These are phyloP conservation scores for Jaapia argillacea DNA, from an alignment of 768 basidiomycete species.

Conservation along the genomic window DNA sequence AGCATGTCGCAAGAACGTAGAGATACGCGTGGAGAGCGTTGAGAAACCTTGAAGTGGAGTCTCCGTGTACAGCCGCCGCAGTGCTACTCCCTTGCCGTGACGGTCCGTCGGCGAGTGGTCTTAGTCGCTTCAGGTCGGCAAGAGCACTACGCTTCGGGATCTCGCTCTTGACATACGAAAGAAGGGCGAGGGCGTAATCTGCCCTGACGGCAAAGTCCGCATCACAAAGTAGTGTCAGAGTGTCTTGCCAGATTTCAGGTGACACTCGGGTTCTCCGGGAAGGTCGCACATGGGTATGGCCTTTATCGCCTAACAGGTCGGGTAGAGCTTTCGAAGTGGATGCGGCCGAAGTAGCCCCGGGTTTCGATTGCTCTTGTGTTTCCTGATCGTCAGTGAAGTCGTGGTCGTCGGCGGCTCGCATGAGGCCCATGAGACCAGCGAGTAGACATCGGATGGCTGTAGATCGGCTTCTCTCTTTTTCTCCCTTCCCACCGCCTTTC, in stretches of 20 bases:
- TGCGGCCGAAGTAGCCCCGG: constrained; percentile 7
- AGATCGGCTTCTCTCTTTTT: constrained; percentile 35
- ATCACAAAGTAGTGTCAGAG: constrained; percentile 77
- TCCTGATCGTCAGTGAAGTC: constrained; percentile 14
- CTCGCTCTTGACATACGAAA: constrained; percentile 70
- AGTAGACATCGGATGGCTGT: constrained; percentile 65
- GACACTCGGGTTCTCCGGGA: constrained; percentile 60
- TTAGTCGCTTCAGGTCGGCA: constrained; percentile 33
- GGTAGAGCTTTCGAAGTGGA: constrained; percentile 4
- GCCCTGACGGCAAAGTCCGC: constrained; percentile 65
- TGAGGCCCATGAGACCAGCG: constrained; percentile 59
- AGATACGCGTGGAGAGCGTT: constrained; percentile 74
- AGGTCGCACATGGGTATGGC: constrained; percentile 21
- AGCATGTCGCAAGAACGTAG: constrained; percentile 69
- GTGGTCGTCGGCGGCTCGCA: constrained; percentile 49
- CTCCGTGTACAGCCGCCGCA: constrained; percentile 44
- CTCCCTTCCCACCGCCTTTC: constrained; percentile 23
- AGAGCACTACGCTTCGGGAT: constrained; percentile 53
- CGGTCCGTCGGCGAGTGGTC: constrained; percentile 38
- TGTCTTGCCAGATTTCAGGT: constrained; percentile 88
- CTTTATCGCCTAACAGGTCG: constrained; percentile 3
- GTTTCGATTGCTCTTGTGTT: constrained; percentile 11
- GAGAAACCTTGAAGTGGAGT: constrained; percentile 59
- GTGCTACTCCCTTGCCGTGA: constrained; percentile 34
- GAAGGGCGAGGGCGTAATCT: constrained; percentile 65